These are phyloP conservation scores for Vanrija pseudolonga DNA, from an alignment of 1,284 basidiomycete genomes.

Conservation along the genomic window DNA sequence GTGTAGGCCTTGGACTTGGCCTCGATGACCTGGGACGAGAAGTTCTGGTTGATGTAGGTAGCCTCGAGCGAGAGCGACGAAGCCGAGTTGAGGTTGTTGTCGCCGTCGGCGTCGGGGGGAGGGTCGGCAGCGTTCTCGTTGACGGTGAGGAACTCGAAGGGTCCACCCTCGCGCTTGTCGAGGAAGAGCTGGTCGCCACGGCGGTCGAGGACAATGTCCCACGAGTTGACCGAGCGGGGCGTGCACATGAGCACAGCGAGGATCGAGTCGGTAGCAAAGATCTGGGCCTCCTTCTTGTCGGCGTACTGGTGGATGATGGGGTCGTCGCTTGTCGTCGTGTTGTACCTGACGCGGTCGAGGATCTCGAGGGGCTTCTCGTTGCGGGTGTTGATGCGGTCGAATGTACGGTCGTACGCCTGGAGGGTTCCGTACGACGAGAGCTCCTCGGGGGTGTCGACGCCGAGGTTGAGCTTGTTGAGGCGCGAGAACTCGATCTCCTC, in stretches of 20 bases:
- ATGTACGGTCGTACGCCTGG: conserved; percentile 90
- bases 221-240: conserved; percentile 91
- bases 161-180: conserved; percentile 96
- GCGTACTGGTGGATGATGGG: conserved; percentile 88
- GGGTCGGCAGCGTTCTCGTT: conserved; percentile 98
- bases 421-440: conserved; percentile 83
- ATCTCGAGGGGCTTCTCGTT: conserved; percentile 85
- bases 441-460: conserved; percentile 84
- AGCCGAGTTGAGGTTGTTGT: conserved; percentile 78
- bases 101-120: conserved; percentile 76
- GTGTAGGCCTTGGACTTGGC: conserved; percentile 59
- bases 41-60: conserved; percentile 99
- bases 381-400: conserved; percentile 93
- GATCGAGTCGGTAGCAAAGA: conserved; percentile 95
- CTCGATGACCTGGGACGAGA: conserved; percentile 90
- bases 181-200: conserved; percentile 93
- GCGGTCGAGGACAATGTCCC: conserved; percentile 95
- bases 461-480: conserved; percentile 83
- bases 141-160: conserved; percentile 94
- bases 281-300: conserved; percentile 69
- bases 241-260: conserved; percentile 95
- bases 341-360: conserved; percentile 94
- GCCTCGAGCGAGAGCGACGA: conserved; percentile 93
- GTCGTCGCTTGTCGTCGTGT: conserved; percentile 95
- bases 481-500: conserved; percentile 98